Percentiles rank a stretch among this genome's conserved stretches.
Conservation (phyloP, 2,329 filamentous ascomycete species). For the Diaporthe velutina region DNA sequence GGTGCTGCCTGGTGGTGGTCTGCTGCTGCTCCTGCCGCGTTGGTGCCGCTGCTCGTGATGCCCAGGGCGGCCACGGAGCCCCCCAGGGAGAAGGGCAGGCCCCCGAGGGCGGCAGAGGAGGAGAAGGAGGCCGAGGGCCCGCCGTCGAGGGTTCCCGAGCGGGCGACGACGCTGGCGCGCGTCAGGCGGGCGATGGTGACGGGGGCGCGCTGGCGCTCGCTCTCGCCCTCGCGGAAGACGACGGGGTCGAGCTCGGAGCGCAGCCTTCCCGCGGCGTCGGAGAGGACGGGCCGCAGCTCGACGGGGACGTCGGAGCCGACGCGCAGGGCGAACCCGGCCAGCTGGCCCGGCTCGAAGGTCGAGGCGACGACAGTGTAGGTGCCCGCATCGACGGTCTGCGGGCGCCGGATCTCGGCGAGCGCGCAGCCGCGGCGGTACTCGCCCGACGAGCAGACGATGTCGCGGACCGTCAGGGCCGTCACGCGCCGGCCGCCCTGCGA, state of each 20-base stretch:
- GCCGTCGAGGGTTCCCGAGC: conserved; percentile 30
- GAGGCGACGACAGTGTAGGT: conserved; percentile 91
- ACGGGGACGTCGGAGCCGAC: conserved; percentile 75
- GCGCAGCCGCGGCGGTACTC: conserved; percentile 88
- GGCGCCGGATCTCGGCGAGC: conserved; percentile 64
- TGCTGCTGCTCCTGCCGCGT: conserved; percentile 47
- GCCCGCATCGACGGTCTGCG: conserved; percentile 72
- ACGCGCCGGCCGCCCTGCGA: conserved; percentile 77
- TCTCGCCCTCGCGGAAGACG: conserved; percentile 55
- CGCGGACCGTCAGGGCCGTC: conserved; percentile 76
- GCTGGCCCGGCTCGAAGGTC: conserved; percentile 86
- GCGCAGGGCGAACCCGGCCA: conserved; percentile 79
- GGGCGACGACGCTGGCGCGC: conserved; percentile 68
- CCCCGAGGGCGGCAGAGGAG: neutral
- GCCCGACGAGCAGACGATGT: conserved; percentile 86
- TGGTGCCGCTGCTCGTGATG: conserved; percentile 41
- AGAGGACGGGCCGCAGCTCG: conserved; percentile 70
- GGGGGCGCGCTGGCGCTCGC: conserved; percentile 55
- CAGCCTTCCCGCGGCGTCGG: conserved; percentile 82
- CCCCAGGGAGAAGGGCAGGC: neutral
- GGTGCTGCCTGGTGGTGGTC: conserved; percentile 38
- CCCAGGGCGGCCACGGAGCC: conserved; percentile 33
- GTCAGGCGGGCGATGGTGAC: conserved; percentile 66
- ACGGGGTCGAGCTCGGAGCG: conserved; percentile 64
- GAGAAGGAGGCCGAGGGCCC: neutral